These are phyloP conservation scores for Aplosporella prunicola DNA, from an alignment of 2,329 filamentous ascomycete species.

Conservation along the genomic window DNA sequence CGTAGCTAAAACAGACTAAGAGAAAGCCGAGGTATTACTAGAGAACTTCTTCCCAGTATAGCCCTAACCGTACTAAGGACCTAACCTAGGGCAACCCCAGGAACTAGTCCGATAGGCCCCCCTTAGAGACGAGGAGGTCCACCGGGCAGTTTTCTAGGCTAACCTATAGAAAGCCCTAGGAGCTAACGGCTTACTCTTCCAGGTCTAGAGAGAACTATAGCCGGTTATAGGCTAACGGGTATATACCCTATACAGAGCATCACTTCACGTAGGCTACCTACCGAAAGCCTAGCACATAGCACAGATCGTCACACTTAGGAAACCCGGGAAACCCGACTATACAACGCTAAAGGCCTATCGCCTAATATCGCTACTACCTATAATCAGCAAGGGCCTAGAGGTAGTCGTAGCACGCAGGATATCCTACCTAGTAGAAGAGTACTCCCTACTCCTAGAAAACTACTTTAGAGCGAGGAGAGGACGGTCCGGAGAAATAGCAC, in stretches of 20 bases:
- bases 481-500: conserved; percentile 16
- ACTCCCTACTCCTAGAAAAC: conserved; percentile 16
- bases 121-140: neutral
- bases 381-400: conserved; percentile 15
- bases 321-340: conserved; percentile 19
- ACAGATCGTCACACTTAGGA: conserved; percentile 13
- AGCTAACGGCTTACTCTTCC: neutral
- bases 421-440: conserved; percentile 14
- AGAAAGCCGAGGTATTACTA: conserved; percentile 2
- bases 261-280: neutral
- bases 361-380: conserved; percentile 19
- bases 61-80: neutral
- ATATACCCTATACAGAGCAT: neutral
- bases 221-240: neutral
- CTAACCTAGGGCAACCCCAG: too few relatives aligned
- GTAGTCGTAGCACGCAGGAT: conserved; percentile 15
- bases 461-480: conserved; percentile 17
- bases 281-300: conserved; percentile 10
- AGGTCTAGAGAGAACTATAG: conserved; percentile 1
- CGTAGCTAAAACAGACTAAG: neutral
- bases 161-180: neutral
- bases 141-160: neutral
- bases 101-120: neutral
- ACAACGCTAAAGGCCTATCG: conserved; percentile 16
- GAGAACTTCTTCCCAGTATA: conserved; percentile 1